Evolutionary conservation across 768 basidiomycete genomes (phyloP).

Genomic region (Podaxis sp.): DNA sequence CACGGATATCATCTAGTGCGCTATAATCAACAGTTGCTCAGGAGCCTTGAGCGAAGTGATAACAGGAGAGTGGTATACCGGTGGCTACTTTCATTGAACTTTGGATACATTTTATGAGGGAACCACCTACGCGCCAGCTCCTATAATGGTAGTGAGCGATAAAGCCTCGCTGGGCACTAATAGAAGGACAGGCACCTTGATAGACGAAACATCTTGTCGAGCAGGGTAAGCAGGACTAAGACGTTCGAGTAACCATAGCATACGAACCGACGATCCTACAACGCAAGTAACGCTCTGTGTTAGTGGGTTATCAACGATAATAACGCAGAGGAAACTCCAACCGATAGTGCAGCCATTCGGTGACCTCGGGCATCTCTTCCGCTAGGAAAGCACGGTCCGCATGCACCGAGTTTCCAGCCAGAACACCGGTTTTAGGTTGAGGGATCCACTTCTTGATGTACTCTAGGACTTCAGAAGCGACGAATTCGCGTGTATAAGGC

Average conservation of each 20-base stretch:
- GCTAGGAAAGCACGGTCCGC: slow-evolving; percentile 69
- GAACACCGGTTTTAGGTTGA: slow-evolving; percentile 48
- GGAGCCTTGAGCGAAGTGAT: not conserved
- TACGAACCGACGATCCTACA: slow-evolving; percentile 66
- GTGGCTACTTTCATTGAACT: slow-evolving; percentile 40
- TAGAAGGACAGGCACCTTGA: slow-evolving; percentile 51
- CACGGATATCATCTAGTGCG: slow-evolving; percentile 77
- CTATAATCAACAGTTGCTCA: slow-evolving; percentile 30
- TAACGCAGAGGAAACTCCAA: slow-evolving; percentile 19
- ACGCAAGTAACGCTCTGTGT: not conserved
- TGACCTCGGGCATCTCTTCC: slow-evolving; percentile 76
- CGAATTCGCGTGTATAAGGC: slow-evolving; percentile 54
- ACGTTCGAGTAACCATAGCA: not conserved
- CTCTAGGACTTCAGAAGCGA: slow-evolving; percentile 54
- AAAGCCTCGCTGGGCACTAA: not conserved
- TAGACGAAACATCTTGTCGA: slow-evolving; percentile 75
- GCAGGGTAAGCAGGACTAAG: not conserved
- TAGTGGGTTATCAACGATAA: not conserved
- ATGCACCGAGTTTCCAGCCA: slow-evolving; percentile 90
- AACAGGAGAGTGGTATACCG: slow-evolving; percentile 37
- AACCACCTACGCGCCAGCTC: slow-evolving; percentile 78
- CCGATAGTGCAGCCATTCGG: slow-evolving; percentile 83
- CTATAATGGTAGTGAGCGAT: slow-evolving; percentile 29
- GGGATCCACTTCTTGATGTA: slow-evolving; percentile 91
- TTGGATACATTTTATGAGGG: slow-evolving; percentile 27